Conservation (phyloP, 2,329 filamentous ascomycete species). For the Fusarium sulawesiense region DNA sequence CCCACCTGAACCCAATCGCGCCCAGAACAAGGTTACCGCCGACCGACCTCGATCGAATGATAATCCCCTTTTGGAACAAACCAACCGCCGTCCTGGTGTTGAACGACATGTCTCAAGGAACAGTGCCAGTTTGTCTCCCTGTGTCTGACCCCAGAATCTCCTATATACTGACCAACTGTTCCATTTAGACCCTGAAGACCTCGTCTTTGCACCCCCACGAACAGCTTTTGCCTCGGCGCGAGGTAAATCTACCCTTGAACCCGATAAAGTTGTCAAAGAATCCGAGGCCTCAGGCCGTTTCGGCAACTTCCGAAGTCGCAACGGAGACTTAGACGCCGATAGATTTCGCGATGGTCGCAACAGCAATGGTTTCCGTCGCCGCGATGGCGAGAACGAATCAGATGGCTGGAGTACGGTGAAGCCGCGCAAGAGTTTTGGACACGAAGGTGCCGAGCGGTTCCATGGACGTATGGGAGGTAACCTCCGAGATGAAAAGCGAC, state of each 20-base stretch:
- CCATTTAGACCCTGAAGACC: conserved; percentile 75
- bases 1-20: conserved; percentile 59
- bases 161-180: conserved; percentile 27
- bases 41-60: conserved; percentile 61
- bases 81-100: conserved; percentile 62
- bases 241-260: conserved; percentile 62
- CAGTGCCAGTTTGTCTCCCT: conserved; percentile 62
- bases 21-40: conserved; percentile 56
- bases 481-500: conserved; percentile 57
- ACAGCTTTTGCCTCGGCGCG: conserved; percentile 84
- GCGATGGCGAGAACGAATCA: conserved; percentile 69
- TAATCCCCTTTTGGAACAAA: conserved; percentile 59
- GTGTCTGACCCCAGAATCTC: background rate
- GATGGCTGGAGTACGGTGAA: conserved; percentile 82
- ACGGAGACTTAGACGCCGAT: conserved; percentile 63
- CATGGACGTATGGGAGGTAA: conserved; percentile 71
- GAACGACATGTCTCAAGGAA: conserved; percentile 69
- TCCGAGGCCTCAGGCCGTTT: conserved; percentile 68
- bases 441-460: conserved; percentile 78
- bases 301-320: conserved; percentile 64
- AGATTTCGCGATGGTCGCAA: conserved; percentile 64
- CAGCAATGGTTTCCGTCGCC: conserved; percentile 61
- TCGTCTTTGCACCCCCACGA: conserved; percentile 86
- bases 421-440: conserved; percentile 78
- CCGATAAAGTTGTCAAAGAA: conserved; percentile 66